Conservation (phyloP, 305 asterid genomes). For the Fraxinus dipetala region DNA sequence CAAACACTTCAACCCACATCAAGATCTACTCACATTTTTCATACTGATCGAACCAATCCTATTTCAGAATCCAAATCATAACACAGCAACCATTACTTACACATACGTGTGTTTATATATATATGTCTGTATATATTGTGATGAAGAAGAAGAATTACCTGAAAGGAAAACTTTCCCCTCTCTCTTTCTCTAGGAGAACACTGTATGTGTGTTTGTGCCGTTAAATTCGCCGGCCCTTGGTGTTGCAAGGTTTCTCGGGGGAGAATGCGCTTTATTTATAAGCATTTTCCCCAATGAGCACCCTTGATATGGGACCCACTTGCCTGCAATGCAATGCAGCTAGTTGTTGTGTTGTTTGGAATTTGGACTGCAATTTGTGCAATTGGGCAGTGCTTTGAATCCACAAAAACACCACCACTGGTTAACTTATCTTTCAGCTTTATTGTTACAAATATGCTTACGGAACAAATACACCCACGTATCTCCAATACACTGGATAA, state of each 20-base stretch:
- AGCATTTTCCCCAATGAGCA: slow-evolving; percentile 7
- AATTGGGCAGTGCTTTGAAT: background rate
- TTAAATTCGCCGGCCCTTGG: slow-evolving; percentile 4
- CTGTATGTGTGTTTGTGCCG: background rate
- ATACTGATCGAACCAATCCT: background rate
- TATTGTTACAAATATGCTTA: background rate
- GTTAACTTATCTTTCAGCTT: background rate
- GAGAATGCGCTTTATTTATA: slow-evolving; percentile 4
- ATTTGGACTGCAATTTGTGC: background rate
- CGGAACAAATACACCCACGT: no score
- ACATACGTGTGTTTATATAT: background rate
- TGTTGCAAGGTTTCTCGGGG: slow-evolving; percentile 16
- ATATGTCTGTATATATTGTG: background rate
- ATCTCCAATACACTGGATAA: no score
- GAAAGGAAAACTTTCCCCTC: background rate
- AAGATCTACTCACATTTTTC: slow-evolving; percentile 26
- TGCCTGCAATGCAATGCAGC: slow-evolving; percentile 1
- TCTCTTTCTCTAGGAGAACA: background rate
- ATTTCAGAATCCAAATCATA: background rate
- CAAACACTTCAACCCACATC: background rate
- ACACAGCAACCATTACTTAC: background rate
- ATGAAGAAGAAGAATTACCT: slow-evolving; percentile 22
- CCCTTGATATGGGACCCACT: slow-evolving; percentile 9
- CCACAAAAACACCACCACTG: background rate
- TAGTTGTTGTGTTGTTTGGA: background rate